Base-by-base conservation (phyloP, 305 asterid species). In the Solanum hybrid region DNA sequence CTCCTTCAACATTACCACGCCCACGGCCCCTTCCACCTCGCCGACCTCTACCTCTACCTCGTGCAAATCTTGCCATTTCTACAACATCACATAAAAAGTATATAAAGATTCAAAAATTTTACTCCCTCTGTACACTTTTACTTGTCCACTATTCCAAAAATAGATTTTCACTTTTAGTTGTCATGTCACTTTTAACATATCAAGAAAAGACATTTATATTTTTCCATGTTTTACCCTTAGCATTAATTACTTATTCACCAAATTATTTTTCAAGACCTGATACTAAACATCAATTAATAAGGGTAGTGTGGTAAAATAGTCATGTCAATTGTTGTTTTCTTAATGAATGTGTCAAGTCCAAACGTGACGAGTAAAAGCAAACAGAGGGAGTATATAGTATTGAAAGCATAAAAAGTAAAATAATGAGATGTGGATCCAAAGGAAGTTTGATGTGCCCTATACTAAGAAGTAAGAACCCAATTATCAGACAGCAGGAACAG, bases 31-130 rank as follows among this genome's bases (percentile, higher is more conserved):
- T 42, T 40, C 86, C 66, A 81, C 37, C 86, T 26, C 86, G 86
- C 69, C 86, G 86, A 7, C 86, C 36, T 27, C 69, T 81, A 42
- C 86, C 86, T 81, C 86, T 81, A 42, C 86, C 86, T 81, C 71
- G 71, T 42, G 71, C 86, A 81, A 27, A 81, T 81, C 86, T 45
- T 40, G 66, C 60, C 86, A 81, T 42, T 81, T 27, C 86, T 81
- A 2, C 37, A 14, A 81, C 37, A 81, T 81, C 36, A 19, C 71
- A 81, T 27, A 42, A 81, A 80, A 27, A 26, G 71, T 40, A 81
- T 42, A 81, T 26, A 42, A 15, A 27, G 37, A 81, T 42, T 40
- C 86, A 79, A 79, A 38, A 12, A 5, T 0, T 60, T 60, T 60
- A 60, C 71, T 60, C 71, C 26, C 71, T 60, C 11, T 19, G 2